Evolutionary conservation across 2,329 filamentous ascomycete genomes (phyloP).

Genomic region (Sporothrix pseudoabietina): DNA sequence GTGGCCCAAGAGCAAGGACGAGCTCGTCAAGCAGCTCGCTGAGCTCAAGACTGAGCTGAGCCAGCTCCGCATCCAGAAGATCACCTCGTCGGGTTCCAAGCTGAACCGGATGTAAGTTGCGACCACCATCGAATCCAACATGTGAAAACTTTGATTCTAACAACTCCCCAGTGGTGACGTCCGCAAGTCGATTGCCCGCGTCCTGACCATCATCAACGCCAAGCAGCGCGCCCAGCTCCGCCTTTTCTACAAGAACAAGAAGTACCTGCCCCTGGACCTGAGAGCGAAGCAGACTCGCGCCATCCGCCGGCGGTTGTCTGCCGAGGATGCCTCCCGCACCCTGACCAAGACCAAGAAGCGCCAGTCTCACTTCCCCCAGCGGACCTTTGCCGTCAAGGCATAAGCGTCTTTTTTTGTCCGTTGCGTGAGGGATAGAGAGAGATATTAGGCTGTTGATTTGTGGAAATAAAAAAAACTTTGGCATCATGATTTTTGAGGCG

Average conservation of each 20-base stretch:
- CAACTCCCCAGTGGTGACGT: slow-evolving; percentile 77
- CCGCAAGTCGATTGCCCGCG: slow-evolving; percentile 98
- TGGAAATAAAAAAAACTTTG: slow-evolving; percentile 1
- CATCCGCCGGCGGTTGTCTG: slow-evolving; percentile 91
- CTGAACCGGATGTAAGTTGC: slow-evolving; percentile 88
- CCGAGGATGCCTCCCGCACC: slow-evolving; percentile 80
- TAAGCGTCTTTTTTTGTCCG: slow-evolving; percentile 19
- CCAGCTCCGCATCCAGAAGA: slow-evolving; percentile 97
- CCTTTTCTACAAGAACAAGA: slow-evolving; percentile 99
- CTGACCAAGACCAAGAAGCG: slow-evolving; percentile 98
- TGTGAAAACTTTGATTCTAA: slow-evolving; percentile 25
- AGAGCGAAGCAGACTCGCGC: slow-evolving; percentile 97
- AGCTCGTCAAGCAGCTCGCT: slow-evolving; percentile 90
- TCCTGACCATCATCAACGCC: slow-evolving; percentile 99
- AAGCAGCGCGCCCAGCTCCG: slow-evolving; percentile 98
- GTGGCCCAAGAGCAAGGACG: slow-evolving; percentile 99
- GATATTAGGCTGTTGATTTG: background rate
- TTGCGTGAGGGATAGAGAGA: background rate
- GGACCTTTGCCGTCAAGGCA: slow-evolving; percentile 98
- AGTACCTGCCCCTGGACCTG: slow-evolving; percentile 98
- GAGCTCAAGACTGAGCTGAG: slow-evolving; percentile 96
- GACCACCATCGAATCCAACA: background rate
- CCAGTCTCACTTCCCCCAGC: slow-evolving; percentile 92
- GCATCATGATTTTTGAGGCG: background rate
- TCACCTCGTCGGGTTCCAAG: slow-evolving; percentile 92